Evolutionary conservation across 164 flowering plant species (phyloP), one percentile per base, ranked within the genome.

Genomic region (Nelumbo lutea): DNA sequence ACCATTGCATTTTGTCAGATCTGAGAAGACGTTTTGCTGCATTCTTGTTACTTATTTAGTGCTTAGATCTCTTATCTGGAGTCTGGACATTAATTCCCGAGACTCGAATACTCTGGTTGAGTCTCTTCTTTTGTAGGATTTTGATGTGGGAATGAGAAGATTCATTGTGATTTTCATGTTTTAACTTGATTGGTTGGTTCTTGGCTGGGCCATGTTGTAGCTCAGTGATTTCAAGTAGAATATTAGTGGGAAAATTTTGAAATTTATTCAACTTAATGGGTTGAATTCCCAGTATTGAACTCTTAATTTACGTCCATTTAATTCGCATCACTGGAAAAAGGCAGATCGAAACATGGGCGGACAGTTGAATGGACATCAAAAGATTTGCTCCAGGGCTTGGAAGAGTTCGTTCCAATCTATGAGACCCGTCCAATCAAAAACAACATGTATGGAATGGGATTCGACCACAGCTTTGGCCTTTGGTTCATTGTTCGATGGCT

Each of bases 401-500:
- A 96, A 83, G 99, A 93, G 82, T 96, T 96, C 82, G 85, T 93
- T 61, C 97, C 94, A 2, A 87, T 96, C 66, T 96, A 96, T 70
- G 97, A 89, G 78, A 86, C 89, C 0, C 81, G 99, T 6, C 99
- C 99, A 2, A 96, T 96, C 4, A 89, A 86, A 69, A 90, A 96
- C 76, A 95, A 95, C 81, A 78, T 85, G 93, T 87, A 76, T 78
- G 99, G 98, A 61, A 96, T 96, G 99, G 99, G 99, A 60, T 96
- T 96, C 55, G 99, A 96, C 75, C 99, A 96, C 76, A 96, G 99
- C 84, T 96, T 92, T 72, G 99, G 99, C 63, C 98, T 96, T 64
- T 96, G 99, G 99, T 96, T 96, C 79, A 88, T 96, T 67, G 79
- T 97, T 3, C 80, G 82, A 27, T 90, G 99, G 99, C 80, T 96